A percentile compares a stretch with the other conserved stretches of the same genome.
Conservation (phyloP, 345 rosid genomes). For the Eucalyptus cladocalyx region DNA sequence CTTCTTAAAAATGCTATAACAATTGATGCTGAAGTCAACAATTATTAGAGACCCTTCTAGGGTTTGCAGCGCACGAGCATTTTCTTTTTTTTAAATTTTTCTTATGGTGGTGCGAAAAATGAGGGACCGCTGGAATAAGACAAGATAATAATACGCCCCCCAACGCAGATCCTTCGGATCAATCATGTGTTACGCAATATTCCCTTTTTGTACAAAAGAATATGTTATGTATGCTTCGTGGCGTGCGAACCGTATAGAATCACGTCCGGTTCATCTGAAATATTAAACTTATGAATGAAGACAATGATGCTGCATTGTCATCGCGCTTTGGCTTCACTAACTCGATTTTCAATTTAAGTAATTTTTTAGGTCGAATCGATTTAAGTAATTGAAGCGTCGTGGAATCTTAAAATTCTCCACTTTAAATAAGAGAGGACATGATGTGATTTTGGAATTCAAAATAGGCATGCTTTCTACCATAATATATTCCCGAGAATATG, state of each 20-base stretch:
- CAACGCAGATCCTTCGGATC: not conserved
- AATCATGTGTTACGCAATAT: not conserved
- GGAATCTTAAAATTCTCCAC: not conserved
- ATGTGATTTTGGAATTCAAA: not conserved
- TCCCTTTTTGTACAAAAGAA: not conserved
- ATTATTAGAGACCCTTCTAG: not conserved
- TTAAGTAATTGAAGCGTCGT: not conserved
- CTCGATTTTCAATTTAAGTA: not conserved
- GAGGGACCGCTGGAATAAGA: not conserved
- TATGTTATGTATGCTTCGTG: not conserved
- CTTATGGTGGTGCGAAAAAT: not conserved
- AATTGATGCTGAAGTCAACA: not conserved
- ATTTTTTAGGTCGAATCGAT: not conserved
- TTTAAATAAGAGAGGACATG: not conserved
- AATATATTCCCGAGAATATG: not conserved
- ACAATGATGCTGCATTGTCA: not conserved
- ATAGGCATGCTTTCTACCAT: not conserved
- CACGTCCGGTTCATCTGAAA: not conserved
- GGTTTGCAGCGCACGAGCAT: not conserved
- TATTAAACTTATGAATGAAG: not conserved
- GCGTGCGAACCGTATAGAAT: not conserved
- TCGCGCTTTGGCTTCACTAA: not conserved
- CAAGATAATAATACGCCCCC: not conserved
- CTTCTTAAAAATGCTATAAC: not conserved
- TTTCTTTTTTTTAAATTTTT: not conserved